A percentile compares a stretch with the other conserved stretches of the same genome.
phyloP scores from a whole-genome alignment of 192 early-diverging fungal genomes.

The Backusella australiensis region DNA sequence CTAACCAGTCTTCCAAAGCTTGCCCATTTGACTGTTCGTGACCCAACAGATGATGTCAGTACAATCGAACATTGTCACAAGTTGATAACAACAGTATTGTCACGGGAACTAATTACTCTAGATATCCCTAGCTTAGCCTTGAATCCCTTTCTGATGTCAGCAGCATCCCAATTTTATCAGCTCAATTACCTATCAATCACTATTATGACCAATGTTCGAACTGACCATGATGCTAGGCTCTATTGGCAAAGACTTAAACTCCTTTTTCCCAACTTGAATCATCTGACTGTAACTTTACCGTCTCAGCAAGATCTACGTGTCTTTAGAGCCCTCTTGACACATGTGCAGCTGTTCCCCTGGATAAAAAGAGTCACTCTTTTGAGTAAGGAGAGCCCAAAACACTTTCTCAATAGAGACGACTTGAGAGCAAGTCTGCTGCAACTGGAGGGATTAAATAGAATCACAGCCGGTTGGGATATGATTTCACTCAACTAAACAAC shows the following conservation, averaged over 20 bases:
- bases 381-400: constrained; percentile 6
- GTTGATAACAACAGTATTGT: neutral
- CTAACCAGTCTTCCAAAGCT: constrained; percentile 1
- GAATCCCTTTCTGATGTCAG: constrained; percentile 5
- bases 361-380: constrained; percentile 3
- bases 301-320: neutral
- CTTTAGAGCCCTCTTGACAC: neutral
- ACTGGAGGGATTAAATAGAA: constrained; percentile 12
- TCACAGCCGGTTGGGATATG: constrained; percentile 22
- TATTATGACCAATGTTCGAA: neutral
- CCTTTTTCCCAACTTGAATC: neutral
- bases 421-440: constrained; percentile 3
- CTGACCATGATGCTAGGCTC: neutral
- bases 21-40: constrained; percentile 5
- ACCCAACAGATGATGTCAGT: constrained; percentile 14
- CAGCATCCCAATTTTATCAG: neutral
- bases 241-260: neutral
- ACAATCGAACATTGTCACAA: neutral
- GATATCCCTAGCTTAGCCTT: neutral
- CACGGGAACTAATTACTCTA: constrained; percentile 2
- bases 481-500: neutral
- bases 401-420: neutral
- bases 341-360: constrained; percentile 8
- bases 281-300: neutral
- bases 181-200: constrained; percentile 1